Conservation (phyloP, 768 basidiomycete species). For the Mycena vitilis region DNA sequence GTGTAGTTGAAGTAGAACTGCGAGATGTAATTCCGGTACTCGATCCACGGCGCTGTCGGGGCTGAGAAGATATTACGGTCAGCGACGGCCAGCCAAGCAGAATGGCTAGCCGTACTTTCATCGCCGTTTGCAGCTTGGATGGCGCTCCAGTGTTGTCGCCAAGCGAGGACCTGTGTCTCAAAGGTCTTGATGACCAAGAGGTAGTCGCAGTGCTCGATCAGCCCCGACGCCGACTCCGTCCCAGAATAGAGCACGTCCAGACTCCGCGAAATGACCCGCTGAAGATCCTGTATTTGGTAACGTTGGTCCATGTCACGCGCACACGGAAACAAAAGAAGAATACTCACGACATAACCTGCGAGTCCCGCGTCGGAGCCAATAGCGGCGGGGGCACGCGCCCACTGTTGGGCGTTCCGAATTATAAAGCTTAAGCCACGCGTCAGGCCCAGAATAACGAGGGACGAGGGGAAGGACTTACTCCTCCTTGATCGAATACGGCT, state of each 20-base stretch:
- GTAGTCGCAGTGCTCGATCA: constrained; percentile 89
- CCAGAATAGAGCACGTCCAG: constrained; percentile 92
- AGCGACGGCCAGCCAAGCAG: background rate
- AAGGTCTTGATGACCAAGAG: constrained; percentile 85
- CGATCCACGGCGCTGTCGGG: constrained; percentile 38
- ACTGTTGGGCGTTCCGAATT: constrained; percentile 83
- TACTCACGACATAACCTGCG: constrained; percentile 80
- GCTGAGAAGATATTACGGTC: constrained; percentile 36
- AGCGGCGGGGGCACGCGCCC: constrained; percentile 77
- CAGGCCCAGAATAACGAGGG: constrained; percentile 18
- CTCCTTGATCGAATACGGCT: constrained; percentile 92
- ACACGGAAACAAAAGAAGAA: constrained; percentile 5
- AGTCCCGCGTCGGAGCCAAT: constrained; percentile 74
- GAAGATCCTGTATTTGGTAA: constrained; percentile 69
- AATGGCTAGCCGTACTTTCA: constrained; percentile 39
- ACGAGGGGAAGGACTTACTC: constrained; percentile 69
- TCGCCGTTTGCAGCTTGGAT: constrained; percentile 40
- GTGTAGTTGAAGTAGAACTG: constrained; percentile 89
- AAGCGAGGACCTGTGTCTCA: constrained; percentile 77
- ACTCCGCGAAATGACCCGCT: constrained; percentile 89
- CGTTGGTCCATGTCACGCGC: constrained; percentile 2
- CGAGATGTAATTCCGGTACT: constrained; percentile 65
- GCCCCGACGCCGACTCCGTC: constrained; percentile 81
- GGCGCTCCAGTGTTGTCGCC: constrained; percentile 68
- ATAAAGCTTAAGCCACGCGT: constrained; percentile 68